Conservation (phyloP, 108 stramenopile species). For the Chaetoceros muelleri region DNA sequence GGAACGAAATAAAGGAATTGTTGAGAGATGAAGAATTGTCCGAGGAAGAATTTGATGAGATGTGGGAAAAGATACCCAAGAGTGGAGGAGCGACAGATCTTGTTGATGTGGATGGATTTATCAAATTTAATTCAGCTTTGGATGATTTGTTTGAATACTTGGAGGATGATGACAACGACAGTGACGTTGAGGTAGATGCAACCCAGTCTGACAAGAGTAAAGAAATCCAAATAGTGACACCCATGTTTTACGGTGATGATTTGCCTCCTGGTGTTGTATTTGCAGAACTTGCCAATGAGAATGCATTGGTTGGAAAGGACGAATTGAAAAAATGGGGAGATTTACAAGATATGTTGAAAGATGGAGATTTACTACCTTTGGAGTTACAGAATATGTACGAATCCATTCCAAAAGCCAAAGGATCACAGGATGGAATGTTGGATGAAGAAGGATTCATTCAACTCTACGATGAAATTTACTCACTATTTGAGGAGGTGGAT, state of each 20-base stretch:
- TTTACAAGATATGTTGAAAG: constrained; percentile 54
- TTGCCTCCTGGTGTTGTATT: constrained; percentile 61
- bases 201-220: background rate
- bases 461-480: constrained; percentile 58
- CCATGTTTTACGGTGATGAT: constrained; percentile 37
- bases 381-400: constrained; percentile 56
- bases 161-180: constrained; percentile 27
- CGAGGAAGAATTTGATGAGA: constrained; percentile 56
- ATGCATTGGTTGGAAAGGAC: constrained; percentile 39
- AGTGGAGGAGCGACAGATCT: constrained; percentile 8
- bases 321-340: constrained; percentile 63
- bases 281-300: constrained; percentile 40
- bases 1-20: constrained; percentile 63
- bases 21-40: constrained; percentile 60
- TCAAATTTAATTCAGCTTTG: constrained; percentile 53
- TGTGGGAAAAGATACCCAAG: constrained; percentile 41
- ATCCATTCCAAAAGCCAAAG: constrained; percentile 23
- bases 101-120: constrained; percentile 52
- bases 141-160: constrained; percentile 73
- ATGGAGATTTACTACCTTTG: constrained; percentile 37
- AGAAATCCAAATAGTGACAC: constrained; percentile 5
- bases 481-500: constrained; percentile 63
- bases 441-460: constrained; percentile 41
- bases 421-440: constrained; percentile 30
- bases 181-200: constrained; percentile 17